Percentiles rank a stretch among this genome's conserved stretches.
These are phyloP conservation scores for Curvularia sp. DNA, from an alignment of 2,329 filamentous ascomycete genomes.

Conservation along the genomic window DNA sequence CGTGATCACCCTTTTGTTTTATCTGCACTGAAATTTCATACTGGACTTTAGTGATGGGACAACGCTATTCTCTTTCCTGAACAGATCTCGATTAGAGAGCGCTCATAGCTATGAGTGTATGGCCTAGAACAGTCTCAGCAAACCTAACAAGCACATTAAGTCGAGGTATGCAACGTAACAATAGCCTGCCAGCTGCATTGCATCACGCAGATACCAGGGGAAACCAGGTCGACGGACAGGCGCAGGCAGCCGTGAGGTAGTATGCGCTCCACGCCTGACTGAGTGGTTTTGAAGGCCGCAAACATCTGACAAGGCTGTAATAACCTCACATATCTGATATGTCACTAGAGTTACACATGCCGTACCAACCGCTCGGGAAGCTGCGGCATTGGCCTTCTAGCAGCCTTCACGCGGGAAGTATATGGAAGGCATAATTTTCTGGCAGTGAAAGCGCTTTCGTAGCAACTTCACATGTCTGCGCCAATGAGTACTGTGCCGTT, in stretches of 20 bases:
- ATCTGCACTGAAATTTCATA: neutral
- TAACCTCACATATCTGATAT: constrained; percentile 4
- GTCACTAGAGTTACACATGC: neutral
- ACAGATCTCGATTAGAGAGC: neutral
- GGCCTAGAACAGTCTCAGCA: neutral
- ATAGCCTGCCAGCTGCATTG: neutral
- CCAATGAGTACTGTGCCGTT: constrained; percentile 21
- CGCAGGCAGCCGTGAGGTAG: neutral
- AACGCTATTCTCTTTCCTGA: neutral
- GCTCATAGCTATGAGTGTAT: too few species aligned
- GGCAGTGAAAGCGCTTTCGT: neutral
- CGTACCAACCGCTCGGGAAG: neutral
- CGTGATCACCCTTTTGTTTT: neutral
- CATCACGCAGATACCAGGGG: neutral
- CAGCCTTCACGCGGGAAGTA: neutral
- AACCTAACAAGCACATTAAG: neutral
- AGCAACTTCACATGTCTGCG: constrained; percentile 19
- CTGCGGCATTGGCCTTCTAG: neutral
- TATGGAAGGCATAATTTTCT: neutral
- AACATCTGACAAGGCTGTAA: neutral
- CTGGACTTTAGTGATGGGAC: neutral
- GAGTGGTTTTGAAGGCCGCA: neutral
- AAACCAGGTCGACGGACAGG: constrained; percentile 7
- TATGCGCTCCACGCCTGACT: neutral
- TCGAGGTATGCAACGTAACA: neutral